Percentiles rank a stretch among this genome's conserved stretches.
Conservation (phyloP, 768 basidiomycete genomes). For the Tubosaeta sp. region DNA sequence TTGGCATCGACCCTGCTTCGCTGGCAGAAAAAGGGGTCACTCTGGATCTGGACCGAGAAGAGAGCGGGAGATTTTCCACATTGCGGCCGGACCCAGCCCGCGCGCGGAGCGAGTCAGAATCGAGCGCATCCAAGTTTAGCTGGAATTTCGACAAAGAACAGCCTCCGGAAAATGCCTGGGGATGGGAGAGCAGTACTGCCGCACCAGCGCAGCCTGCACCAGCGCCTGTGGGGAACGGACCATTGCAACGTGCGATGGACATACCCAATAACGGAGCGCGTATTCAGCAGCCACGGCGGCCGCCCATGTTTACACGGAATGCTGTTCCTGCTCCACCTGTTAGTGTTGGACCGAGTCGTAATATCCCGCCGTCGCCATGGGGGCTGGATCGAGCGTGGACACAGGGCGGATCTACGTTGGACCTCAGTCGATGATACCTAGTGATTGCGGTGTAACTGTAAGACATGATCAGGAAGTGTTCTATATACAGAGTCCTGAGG, state of each 20-base stretch:
- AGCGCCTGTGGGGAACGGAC: constrained; percentile 21
- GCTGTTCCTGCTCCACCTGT: constrained; percentile 33
- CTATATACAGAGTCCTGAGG: constrained; percentile 1
- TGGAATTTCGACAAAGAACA: constrained; percentile 32
- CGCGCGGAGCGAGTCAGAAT: constrained; percentile 26
- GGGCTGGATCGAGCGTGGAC: constrained; percentile 44
- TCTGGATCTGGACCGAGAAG: constrained; percentile 44
- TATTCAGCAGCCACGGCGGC: constrained; percentile 50
- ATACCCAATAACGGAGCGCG: constrained; percentile 49
- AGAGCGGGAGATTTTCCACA: constrained; percentile 35
- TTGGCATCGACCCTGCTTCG: constrained; percentile 66
- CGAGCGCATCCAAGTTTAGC: constrained; percentile 19
- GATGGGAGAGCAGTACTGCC: constrained; percentile 25
- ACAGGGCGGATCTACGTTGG: constrained; percentile 35
- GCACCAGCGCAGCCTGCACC: constrained; percentile 30
- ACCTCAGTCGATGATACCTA: constrained; percentile 35
- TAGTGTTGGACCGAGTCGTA: constrained; percentile 33
- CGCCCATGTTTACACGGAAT: constrained; percentile 49
- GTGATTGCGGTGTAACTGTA: not conserved
- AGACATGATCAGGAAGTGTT: not conserved
- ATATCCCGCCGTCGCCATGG: constrained; percentile 39
- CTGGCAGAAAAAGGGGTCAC: constrained; percentile 51
- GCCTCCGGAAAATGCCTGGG: constrained; percentile 25
- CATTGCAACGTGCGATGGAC: constrained; percentile 48
- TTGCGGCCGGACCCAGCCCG: constrained; percentile 19